Evolutionary conservation across 2,329 filamentous ascomycete genomes (phyloP).

Genomic region (Aciculosporium take): DNA sequence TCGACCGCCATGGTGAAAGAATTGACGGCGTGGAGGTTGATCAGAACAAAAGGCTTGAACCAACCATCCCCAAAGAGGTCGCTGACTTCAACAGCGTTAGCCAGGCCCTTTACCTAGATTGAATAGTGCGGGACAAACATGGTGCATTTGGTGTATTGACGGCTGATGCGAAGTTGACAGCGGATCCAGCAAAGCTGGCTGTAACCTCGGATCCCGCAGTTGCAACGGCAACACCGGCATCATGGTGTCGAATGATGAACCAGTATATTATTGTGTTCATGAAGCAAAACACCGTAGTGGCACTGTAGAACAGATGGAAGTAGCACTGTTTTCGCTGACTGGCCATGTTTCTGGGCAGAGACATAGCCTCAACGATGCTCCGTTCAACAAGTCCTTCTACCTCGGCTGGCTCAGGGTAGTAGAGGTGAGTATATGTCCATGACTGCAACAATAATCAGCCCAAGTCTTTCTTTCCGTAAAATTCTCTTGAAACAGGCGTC

Average conservation of each 20-base stretch:
- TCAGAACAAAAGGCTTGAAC: constrained; percentile 31
- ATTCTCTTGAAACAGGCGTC: not conserved
- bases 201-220: not conserved
- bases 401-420: constrained; percentile 28
- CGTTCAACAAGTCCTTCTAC: constrained; percentile 22
- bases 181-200: not conserved
- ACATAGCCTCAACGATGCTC: constrained; percentile 25
- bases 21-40: constrained; percentile 31
- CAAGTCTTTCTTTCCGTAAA: not conserved
- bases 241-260: constrained; percentile 23
- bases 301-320: constrained; percentile 37
- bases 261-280: constrained; percentile 39
- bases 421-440: constrained; percentile 39
- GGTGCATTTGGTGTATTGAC: constrained; percentile 10
- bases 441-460: constrained; percentile 16
- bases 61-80: constrained; percentile 33
- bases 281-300: constrained; percentile 30
- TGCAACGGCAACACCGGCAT: constrained; percentile 6
- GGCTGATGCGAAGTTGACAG: not conserved
- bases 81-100: constrained; percentile 23
- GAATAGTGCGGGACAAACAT: constrained; percentile 9
- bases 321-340: constrained; percentile 28
- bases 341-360: constrained; percentile 28
- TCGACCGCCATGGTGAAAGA: constrained; percentile 31
- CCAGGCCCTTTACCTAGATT: not conserved